phyloP scores from a whole-genome alignment of 129 eudicot genomes.

The Scalesia atractyloides region DNA sequence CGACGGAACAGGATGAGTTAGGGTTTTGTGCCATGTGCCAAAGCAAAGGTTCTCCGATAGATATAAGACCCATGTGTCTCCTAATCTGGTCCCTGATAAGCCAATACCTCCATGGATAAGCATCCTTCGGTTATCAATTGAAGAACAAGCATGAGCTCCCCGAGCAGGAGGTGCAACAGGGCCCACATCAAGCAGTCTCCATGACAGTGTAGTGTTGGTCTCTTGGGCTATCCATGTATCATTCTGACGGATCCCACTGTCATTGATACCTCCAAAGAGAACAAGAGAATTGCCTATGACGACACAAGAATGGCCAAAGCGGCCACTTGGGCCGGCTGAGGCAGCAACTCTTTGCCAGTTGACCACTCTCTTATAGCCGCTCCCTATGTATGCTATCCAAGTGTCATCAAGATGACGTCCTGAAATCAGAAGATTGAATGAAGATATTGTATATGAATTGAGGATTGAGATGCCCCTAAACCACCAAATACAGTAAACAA shows the following conservation, averaged over 20 bases:
- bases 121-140: slow-evolving; percentile 60
- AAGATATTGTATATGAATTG: too few species aligned
- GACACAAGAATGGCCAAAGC: slow-evolving; percentile 93
- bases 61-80: slow-evolving; percentile 84
- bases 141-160: slow-evolving; percentile 92
- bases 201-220: slow-evolving; percentile 41
- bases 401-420: slow-evolving; percentile 98
- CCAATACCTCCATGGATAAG: slow-evolving; percentile 95
- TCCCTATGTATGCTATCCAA: slow-evolving; percentile 68
- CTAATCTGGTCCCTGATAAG: slow-evolving; percentile 66
- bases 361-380: slow-evolving; percentile 35
- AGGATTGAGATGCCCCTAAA: too few species aligned
- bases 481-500: too few species aligned
- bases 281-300: slow-evolving; percentile 60
- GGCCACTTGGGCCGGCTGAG: slow-evolving; percentile 75
- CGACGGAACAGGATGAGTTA: slow-evolving; percentile 57
- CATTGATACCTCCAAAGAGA: slow-evolving; percentile 96
- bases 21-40: slow-evolving; percentile 77
- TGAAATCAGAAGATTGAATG: slow-evolving; percentile 32
- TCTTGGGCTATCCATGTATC: slow-evolving; percentile 89
- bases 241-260: slow-evolving; percentile 82
- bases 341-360: slow-evolving; percentile 75
- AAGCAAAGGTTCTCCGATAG: slow-evolving; percentile 62
- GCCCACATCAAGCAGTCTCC: slow-evolving; percentile 80
- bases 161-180: slow-evolving; percentile 75